phyloP scores from a whole-genome alignment of 2,329 filamentous ascomycete species.

The Colletotrichum simmondsii region DNA sequence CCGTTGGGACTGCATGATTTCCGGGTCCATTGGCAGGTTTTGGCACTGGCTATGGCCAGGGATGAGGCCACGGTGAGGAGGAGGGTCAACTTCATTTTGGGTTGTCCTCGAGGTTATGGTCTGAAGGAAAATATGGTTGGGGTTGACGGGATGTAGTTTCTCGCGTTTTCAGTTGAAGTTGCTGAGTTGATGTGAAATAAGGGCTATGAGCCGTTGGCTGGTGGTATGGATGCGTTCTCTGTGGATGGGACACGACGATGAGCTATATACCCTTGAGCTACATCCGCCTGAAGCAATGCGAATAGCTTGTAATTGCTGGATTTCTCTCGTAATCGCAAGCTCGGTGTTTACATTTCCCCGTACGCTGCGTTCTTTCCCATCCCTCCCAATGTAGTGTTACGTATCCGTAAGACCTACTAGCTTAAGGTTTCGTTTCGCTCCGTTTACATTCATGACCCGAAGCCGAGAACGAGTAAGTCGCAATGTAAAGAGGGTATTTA shows the following conservation, averaged over 20 bases:
- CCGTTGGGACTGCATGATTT: not conserved
- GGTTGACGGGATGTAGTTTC: not conserved
- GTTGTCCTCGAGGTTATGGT: not conserved
- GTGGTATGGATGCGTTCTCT: not conserved
- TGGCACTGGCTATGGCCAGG: not conserved
- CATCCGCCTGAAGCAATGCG: not conserved
- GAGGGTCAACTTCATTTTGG: not conserved
- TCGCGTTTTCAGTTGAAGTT: not conserved
- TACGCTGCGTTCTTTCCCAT: not conserved
- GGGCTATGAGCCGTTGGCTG: not conserved
- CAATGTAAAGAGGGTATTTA: not conserved
- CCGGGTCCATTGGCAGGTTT: not conserved
- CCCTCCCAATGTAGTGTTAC: not conserved
- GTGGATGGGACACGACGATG: not conserved
- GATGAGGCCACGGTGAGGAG: not conserved
- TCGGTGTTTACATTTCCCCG: too few species aligned
- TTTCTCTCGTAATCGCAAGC: not conserved
- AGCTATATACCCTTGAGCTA: not conserved
- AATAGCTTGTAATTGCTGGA: not conserved
- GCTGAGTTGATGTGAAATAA: not conserved
- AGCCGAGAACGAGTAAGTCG: not conserved
- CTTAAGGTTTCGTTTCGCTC: not conserved
- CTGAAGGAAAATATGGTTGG: not conserved
- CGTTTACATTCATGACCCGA: not conserved
- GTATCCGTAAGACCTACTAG: not conserved